Conservation (phyloP, 768 basidiomycete genomes). For the Tricholoma hemisulphureum region DNA sequence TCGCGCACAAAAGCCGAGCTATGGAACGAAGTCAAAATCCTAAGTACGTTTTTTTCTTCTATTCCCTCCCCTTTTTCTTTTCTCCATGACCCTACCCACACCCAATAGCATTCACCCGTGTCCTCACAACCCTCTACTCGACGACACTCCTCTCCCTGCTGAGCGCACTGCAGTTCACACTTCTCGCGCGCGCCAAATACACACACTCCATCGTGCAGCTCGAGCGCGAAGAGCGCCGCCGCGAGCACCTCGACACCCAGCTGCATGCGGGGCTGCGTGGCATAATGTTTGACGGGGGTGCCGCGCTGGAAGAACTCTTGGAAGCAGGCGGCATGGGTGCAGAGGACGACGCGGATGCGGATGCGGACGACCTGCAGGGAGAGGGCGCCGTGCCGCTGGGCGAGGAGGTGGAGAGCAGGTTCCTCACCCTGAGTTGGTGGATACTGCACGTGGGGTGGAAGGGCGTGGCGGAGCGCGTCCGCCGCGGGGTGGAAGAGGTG, state of each 20-base stretch:
- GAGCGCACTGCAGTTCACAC: constrained; percentile 80
- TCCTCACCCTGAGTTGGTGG: constrained; percentile 91
- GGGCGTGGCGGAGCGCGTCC: constrained; percentile 70
- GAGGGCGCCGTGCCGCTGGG: constrained; percentile 34
- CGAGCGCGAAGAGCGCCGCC: constrained; percentile 57
- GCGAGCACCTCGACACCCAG: constrained; percentile 44
- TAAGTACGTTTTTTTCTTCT: constrained; percentile 46
- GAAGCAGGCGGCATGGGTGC: constrained; percentile 18
- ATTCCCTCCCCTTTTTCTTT: constrained; percentile 4
- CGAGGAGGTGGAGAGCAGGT: constrained; percentile 75
- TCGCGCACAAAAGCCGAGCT: constrained; percentile 72
- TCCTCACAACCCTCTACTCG: constrained; percentile 83
- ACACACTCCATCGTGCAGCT: constrained; percentile 62
- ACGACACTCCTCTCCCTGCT: constrained; percentile 83
- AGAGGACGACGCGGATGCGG: too few relatives aligned
- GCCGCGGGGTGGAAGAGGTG: constrained; percentile 74
- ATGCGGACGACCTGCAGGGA: constrained; percentile 20
- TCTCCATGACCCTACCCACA: too few relatives aligned
- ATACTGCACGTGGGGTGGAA: constrained; percentile 90
- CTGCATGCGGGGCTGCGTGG: too few relatives aligned
- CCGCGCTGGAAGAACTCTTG: constrained; percentile 23
- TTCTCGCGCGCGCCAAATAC: constrained; percentile 82
- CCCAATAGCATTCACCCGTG: constrained; percentile 75
- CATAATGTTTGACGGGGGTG: constrained; percentile 31
- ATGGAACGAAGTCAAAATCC: constrained; percentile 91